Percentiles rank a stretch among this genome's conserved stretches.
Conservation (phyloP, 2,329 filamentous ascomycete species). For the Capronia coronata region DNA sequence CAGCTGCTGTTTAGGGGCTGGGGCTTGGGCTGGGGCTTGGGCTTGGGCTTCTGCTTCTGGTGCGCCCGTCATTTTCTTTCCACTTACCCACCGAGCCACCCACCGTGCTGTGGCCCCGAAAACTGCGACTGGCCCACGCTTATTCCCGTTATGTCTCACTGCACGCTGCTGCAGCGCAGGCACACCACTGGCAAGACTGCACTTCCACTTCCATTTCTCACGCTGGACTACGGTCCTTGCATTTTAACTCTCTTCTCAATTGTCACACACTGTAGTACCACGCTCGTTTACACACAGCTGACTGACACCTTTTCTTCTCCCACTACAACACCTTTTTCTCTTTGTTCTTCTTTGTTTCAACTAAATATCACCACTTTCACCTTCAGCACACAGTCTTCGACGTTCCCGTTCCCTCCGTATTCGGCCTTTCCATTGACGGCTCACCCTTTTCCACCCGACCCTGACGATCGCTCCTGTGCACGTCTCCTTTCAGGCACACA, state of each 20-base stretch:
- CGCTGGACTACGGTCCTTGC: neutral
- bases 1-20: too few species aligned
- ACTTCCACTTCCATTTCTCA: neutral
- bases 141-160: too few species aligned
- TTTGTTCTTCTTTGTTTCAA: conserved; percentile 14
- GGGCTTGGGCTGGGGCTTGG: too few species aligned
- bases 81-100: neutral
- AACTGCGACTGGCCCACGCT: neutral
- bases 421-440: conserved; percentile 1
- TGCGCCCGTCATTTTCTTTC: neutral
- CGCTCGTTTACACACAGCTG: neutral
- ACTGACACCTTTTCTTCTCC: conserved; percentile 4
- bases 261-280: neutral
- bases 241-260: conserved; percentile 5
- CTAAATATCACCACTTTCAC: conserved; percentile 6
- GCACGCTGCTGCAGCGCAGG: neutral
- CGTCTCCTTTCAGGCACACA: conserved; percentile 9
- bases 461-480: neutral
- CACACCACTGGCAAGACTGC: neutral
- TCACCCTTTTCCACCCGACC: neutral
- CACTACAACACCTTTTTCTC: conserved; percentile 10
- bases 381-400: neutral
- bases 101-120: neutral
- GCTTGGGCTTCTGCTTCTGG: neutral
- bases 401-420: conserved; percentile 4